Evolutionary conservation across 2,329 filamentous ascomycete genomes (phyloP).

Genomic region (Alternaria brassicicola): DNA sequence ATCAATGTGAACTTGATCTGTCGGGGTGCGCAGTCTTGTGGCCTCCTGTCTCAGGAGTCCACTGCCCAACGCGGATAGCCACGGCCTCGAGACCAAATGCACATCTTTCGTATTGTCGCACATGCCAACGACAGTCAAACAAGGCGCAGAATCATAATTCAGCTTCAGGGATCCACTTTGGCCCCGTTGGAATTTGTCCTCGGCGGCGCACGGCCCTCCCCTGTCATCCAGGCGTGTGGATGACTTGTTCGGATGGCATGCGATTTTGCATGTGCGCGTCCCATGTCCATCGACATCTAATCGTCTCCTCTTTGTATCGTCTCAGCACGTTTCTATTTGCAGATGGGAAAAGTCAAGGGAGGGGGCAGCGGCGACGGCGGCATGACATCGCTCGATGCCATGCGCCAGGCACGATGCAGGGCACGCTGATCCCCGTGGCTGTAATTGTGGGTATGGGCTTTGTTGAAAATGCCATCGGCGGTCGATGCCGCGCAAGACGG

Average conservation of each 20-base stretch:
- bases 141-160: not conserved
- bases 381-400: slow-evolving; percentile 10
- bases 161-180: not conserved
- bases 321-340: not conserved
- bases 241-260: not conserved
- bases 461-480: not conserved
- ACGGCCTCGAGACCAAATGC: not conserved
- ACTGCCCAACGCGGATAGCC: not conserved
- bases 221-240: not conserved
- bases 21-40: not conserved
- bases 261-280: not conserved
- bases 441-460: slow-evolving; percentile 9
- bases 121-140: not conserved
- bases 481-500: not conserved
- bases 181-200: not conserved
- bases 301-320: not conserved
- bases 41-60: not conserved
- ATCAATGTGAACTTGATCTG: not conserved
- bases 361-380: too few relatives aligned
- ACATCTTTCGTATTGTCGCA: not conserved
- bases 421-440: not conserved
- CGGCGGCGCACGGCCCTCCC: not conserved
- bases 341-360: not conserved
- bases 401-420: slow-evolving; percentile 6
- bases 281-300: not conserved